Evolutionary conservation across 2,329 filamentous ascomycete genomes (phyloP).

Genomic region (Penicillium nordicum): DNA sequence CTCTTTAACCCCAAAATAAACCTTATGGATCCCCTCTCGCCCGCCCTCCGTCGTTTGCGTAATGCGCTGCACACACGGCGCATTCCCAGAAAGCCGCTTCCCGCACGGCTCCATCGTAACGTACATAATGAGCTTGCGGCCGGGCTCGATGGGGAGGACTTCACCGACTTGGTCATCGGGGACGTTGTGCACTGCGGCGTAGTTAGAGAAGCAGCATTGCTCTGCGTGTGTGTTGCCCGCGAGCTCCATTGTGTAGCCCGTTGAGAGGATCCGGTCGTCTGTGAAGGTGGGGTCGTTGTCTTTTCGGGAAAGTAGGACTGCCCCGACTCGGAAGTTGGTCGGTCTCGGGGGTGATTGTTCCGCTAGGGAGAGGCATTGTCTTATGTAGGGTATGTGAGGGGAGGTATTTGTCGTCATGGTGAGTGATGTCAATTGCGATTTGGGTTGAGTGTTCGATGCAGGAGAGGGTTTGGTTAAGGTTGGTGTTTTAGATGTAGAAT

Average conservation of each 20-base stretch:
- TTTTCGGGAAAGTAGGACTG: slow-evolving; percentile 63
- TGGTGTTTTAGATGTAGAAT: neutral
- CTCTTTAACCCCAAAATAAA: slow-evolving; percentile 85
- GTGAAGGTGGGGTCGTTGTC: slow-evolving; percentile 23
- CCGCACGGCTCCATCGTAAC: slow-evolving; percentile 73
- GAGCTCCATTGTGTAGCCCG: slow-evolving; percentile 87
- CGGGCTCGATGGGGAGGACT: slow-evolving; percentile 41
- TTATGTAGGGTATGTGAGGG: slow-evolving; percentile 56
- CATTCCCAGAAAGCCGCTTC: slow-evolving; percentile 46
- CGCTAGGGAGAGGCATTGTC: slow-evolving; percentile 70
- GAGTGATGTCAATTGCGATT: slow-evolving; percentile 4
- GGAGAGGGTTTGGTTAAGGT: neutral
- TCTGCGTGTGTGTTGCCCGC: slow-evolving; percentile 95
- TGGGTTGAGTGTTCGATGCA: neutral
- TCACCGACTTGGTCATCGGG: slow-evolving; percentile 34
- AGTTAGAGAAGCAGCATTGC: slow-evolving; percentile 82
- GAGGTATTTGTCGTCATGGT: slow-evolving; percentile 23
- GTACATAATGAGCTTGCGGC: slow-evolving; percentile 64
- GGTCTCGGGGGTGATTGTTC: slow-evolving; percentile 77
- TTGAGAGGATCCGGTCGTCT: slow-evolving; percentile 60
- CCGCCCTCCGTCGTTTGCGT: slow-evolving; percentile 49
- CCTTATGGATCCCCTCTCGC: slow-evolving; percentile 64
- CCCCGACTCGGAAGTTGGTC: slow-evolving; percentile 91
- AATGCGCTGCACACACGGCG: slow-evolving; percentile 69
- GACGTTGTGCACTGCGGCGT: slow-evolving; percentile 35